These are phyloP conservation scores for Dacryopinax primogenitus DNA, from an alignment of 768 basidiomycete species.

Conservation along the genomic window DNA sequence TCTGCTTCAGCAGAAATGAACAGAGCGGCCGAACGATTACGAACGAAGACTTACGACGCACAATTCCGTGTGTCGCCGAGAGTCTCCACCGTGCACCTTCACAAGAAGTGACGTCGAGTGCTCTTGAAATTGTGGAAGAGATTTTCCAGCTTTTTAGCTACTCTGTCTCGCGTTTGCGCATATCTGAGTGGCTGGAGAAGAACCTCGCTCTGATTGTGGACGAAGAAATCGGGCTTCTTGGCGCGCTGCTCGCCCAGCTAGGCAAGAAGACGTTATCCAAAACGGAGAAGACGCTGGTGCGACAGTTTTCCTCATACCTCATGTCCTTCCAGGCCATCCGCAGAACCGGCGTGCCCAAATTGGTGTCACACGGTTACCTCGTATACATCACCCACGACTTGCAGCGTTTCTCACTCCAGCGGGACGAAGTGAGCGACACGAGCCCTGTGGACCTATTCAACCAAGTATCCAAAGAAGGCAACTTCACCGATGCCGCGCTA, in stretches of 20 bases:
- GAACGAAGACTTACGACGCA: neutral
- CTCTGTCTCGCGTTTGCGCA: too few relatives aligned
- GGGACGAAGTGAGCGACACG: neutral
- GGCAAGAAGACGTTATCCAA: neutral
- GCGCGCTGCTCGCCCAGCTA: neutral
- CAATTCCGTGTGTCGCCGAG: neutral
- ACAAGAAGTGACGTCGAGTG: neutral
- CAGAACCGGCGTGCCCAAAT: neutral
- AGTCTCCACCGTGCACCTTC: neutral
- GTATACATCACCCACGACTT: neutral
- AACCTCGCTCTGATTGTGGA: neutral
- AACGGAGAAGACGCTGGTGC: neutral
- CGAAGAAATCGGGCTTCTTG: neutral
- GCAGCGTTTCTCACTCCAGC: neutral
- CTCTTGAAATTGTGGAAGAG: neutral
- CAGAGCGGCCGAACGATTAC: neutral
- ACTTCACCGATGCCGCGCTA: neutral
- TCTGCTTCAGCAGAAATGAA: neutral
- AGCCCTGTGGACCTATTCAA: neutral
- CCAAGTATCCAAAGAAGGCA: neutral
- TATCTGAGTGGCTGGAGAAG: neutral
- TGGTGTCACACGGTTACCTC: neutral
- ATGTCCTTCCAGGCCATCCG: neutral
- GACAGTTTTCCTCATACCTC: neutral
- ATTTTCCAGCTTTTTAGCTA: neutral